Base-by-base conservation (phyloP, 1,139 yeast species). In the Hyphopichia wangnamkhiaoensis region DNA sequence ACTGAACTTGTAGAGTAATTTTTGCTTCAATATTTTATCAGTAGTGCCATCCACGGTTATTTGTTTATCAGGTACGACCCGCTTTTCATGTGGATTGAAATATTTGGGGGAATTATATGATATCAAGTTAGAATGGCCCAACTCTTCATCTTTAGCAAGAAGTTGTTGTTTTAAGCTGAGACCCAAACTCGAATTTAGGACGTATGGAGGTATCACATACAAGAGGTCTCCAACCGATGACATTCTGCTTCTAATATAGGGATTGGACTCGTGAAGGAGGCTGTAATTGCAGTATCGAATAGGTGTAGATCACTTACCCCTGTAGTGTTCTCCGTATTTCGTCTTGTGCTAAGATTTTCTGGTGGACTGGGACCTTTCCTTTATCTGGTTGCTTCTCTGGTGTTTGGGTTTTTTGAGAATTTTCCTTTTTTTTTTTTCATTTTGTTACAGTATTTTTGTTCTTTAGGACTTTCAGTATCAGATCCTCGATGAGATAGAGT, bases 201-300 rank as follows among this genome's bases (percentile, higher is more conserved):
- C 53, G 46, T 72, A 72, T 3, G 77, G 78, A 2, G 78, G 78
- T 26, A 72, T 67, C 16, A 68, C 57, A 47, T 70, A 68, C 23
- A 60, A 52, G 33, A 54, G 44, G 24, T 52, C 53, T 5, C 47
- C 24, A 10, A 10, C n/a, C 3, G 19, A 3, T 3, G 30, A 6
- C 35, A 33, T 33, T 18, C 4, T 24, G 4, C 6, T 20, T 31
- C 6, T 23, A 14, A 3, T 12, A 18, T 21, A 21, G 5, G 6
- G 17, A 5, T 9, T 13, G 15, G 31, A n/a, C n/a, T n/a, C n/a
- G n/a, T n/a, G n/a, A n/a, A n/a, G n/a, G n/a, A n/a, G 16, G 6
- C 15, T 9, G 29, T n/a, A 7, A 4, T n/a, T n/a, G n/a, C n/a
- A n/a, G n/a, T n/a, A n/a, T n/a, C n/a, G n/a, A n/a, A n/a, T n/a